Evolutionary conservation across 1,139 yeast species (phyloP).

Genomic region (Suhomyces ambrosiae): DNA sequence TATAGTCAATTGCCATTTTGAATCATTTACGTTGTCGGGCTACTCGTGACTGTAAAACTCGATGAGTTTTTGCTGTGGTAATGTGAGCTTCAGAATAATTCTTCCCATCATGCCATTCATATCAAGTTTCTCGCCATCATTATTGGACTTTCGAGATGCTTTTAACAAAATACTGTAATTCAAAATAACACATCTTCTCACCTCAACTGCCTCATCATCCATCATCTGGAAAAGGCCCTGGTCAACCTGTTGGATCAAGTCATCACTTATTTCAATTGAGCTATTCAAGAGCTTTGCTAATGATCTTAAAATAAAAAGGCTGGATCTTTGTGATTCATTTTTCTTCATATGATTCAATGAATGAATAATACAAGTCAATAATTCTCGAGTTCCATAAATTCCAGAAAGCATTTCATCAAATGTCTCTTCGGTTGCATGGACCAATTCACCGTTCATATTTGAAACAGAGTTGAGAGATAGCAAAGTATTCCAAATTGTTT

Average conservation of each 20-base stretch:
- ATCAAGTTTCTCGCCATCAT: conserved; percentile 9
- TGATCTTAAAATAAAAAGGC: conserved; percentile 26
- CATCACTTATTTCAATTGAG: conserved; percentile 23
- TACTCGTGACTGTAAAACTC: conserved; percentile 36
- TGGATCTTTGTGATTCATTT: conserved; percentile 6
- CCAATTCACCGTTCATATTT: conserved; percentile 16
- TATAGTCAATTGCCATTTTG: background rate
- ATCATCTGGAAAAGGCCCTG: conserved; percentile 29
- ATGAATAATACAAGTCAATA: conserved; percentile 19
- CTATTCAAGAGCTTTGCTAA: conserved; percentile 26
- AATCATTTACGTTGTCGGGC: background rate
- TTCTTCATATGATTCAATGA: conserved; percentile 14
- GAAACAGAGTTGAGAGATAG: conserved; percentile 19
- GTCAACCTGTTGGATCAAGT: conserved; percentile 32
- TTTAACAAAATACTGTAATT: conserved; percentile 41
- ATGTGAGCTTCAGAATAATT: conserved; percentile 30
- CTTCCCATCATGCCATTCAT: conserved; percentile 22
- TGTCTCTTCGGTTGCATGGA: conserved; percentile 26
- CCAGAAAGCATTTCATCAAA: conserved; percentile 37
- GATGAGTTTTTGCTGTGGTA: conserved; percentile 40
- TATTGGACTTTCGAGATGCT: conserved; percentile 19
- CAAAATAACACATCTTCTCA: conserved; percentile 43
- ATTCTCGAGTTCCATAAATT: conserved; percentile 24
- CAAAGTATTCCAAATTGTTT: conserved; percentile 28
- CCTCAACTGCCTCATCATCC: conserved; percentile 36